These are phyloP conservation scores for Arthrobotrys conoides DNA, from an alignment of 2,329 filamentous ascomycete genomes.

Conservation along the genomic window DNA sequence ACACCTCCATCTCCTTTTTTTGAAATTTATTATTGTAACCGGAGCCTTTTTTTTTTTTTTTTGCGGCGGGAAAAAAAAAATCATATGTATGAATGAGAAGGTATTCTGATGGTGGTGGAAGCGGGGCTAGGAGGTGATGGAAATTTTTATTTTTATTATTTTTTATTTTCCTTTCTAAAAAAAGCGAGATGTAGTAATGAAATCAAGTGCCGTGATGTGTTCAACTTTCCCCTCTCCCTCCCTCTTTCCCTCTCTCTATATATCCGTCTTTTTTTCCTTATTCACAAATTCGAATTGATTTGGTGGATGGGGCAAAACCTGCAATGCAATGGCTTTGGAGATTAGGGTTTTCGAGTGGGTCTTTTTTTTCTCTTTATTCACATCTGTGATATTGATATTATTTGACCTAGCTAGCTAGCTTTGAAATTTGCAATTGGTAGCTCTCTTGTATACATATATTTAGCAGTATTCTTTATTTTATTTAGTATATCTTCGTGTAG, in stretches of 20 bases:
- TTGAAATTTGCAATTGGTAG: no score
- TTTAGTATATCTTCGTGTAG: no score
- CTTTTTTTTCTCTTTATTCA: no score
- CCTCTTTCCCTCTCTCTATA: not conserved
- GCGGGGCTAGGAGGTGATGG: conserved; percentile 6
- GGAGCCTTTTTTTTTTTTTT: no score
- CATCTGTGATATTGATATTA: no score
- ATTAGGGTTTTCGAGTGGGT: not conserved
- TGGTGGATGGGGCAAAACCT: no score
- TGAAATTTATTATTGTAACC: conserved; percentile 14
- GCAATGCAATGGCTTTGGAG: not conserved
- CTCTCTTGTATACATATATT: no score
- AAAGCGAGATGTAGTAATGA: conserved; percentile 28
- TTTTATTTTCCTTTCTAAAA: conserved; percentile 8
- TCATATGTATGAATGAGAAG: conserved; percentile 15
- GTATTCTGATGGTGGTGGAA: not conserved
- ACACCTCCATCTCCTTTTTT: conserved; percentile 21
- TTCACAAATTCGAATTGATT: not conserved
- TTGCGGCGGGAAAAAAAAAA: conserved; percentile 11
- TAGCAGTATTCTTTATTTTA: no score
- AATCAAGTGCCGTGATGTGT: conserved; percentile 21
- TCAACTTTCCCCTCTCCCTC: not conserved
- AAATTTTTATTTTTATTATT: not conserved
- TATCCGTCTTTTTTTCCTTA: not conserved
- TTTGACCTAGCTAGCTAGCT: no score